phyloP scores from a whole-genome alignment of 2,329 filamentous ascomycete species.

The Aspergillus sp. region DNA sequence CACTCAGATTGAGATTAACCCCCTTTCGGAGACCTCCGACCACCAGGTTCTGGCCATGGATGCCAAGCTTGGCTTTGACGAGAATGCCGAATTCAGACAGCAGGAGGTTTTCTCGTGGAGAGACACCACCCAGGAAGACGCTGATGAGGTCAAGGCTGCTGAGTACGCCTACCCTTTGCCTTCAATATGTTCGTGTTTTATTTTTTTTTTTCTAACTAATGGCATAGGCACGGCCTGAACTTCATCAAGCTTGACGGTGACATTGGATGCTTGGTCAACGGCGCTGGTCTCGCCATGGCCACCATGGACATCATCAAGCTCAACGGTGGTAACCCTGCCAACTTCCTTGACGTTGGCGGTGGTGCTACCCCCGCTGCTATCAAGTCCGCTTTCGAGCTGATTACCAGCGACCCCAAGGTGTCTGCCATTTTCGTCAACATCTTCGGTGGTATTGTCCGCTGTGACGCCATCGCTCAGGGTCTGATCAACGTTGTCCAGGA shows the following conservation, averaged over 20 bases:
- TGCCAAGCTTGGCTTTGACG: slow-evolving; percentile 96
- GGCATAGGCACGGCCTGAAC: slow-evolving; percentile 64
- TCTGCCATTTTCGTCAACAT: slow-evolving; percentile 99
- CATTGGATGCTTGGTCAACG: slow-evolving; percentile 98
- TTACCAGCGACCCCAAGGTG: slow-evolving; percentile 96
- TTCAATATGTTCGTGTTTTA: not conserved
- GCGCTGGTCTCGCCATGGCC: slow-evolving; percentile 97
- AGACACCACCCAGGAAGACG: slow-evolving; percentile 90
- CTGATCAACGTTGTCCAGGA: slow-evolving; percentile 90
- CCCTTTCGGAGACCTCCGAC: slow-evolving; percentile 94
- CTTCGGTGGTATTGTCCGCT: slow-evolving; percentile 97
- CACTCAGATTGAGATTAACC: slow-evolving; percentile 99
- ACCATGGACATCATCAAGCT: slow-evolving; percentile 99
- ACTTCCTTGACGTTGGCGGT: slow-evolving; percentile 98
- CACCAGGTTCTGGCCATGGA: slow-evolving; percentile 99
- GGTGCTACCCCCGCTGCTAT: slow-evolving; percentile 96
- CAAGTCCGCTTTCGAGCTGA: slow-evolving; percentile 95
- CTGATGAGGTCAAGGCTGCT: slow-evolving; percentile 95
- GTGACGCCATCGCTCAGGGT: slow-evolving; percentile 93
- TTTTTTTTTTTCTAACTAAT: slow-evolving; percentile 11
- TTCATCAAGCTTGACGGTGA: slow-evolving; percentile 99
- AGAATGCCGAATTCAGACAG: slow-evolving; percentile 98
- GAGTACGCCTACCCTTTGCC: slow-evolving; percentile 48
- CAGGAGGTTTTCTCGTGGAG: slow-evolving; percentile 93
- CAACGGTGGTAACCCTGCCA: slow-evolving; percentile 90